Conservation (phyloP, 331 rosid genomes). For the Malus hybrid region DNA sequence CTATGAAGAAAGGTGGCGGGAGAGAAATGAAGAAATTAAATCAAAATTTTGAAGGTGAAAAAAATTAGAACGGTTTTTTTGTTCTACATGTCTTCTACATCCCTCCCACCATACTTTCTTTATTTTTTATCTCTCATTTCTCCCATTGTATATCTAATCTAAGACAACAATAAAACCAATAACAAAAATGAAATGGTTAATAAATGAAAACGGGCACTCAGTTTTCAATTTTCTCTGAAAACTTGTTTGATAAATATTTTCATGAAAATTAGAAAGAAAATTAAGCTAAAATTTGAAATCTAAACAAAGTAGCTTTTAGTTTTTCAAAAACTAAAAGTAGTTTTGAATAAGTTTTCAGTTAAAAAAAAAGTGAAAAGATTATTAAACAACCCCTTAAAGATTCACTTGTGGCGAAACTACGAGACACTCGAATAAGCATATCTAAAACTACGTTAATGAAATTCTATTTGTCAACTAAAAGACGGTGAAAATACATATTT, state of each 20-base stretch:
- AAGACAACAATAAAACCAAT: background rate
- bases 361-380: too few relatives aligned
- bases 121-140: too few relatives aligned
- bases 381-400: too few relatives aligned
- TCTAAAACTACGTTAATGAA: too few relatives aligned
- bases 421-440: background rate
- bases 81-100: too few relatives aligned
- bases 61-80: too few relatives aligned
- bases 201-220: background rate
- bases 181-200: background rate
- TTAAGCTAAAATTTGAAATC: background rate
- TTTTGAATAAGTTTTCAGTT: background rate
- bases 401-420: background rate
- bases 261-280: too few relatives aligned
- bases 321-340: background rate
- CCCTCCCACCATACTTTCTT: too few relatives aligned
- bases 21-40: background rate
- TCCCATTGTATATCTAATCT: too few relatives aligned
- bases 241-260: background rate
- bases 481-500: rapidly evolving
- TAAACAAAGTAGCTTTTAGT: background rate
- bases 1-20: background rate
- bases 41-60: background rate
- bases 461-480: too few relatives aligned
- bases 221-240: too few relatives aligned